Evolutionary conservation across 208 protist species (phyloP).

Genomic region (Trypanosoma scelopori): DNA sequence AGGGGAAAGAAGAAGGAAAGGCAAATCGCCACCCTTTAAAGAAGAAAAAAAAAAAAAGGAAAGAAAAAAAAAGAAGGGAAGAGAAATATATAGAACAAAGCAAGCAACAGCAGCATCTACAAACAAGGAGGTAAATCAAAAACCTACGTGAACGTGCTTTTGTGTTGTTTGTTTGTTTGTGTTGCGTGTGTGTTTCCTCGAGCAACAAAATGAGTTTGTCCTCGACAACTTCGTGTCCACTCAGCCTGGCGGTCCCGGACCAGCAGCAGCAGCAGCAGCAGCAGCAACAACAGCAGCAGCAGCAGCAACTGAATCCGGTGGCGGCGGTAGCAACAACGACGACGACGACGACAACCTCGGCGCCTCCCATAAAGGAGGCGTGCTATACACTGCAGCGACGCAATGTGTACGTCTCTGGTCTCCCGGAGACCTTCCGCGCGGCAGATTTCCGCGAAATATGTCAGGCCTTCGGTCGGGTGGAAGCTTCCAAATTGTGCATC

Average conservation of each 20-base stretch:
- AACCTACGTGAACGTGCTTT: slow-evolving; percentile 17
- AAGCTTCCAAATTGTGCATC: slow-evolving; percentile 66
- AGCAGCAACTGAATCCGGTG: neutral
- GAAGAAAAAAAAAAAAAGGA: slow-evolving; percentile 12
- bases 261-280: slow-evolving; percentile 2
- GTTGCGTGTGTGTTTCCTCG: slow-evolving; percentile 13
- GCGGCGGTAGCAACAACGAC: neutral
- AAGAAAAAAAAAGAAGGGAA: slow-evolving; percentile 3
- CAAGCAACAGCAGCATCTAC: too few species aligned
- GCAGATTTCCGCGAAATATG: slow-evolving; percentile 63
- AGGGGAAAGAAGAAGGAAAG: too few species aligned
- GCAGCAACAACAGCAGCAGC: slow-evolving; percentile 1
- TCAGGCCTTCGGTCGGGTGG: slow-evolving; percentile 58
- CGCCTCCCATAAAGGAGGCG: neutral
- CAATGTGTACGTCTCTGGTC: slow-evolving; percentile 77
- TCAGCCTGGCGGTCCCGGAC: neutral
- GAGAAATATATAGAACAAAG: too few species aligned
- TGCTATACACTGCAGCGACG: slow-evolving; percentile 49
- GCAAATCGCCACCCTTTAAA: neutral
- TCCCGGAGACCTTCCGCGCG: slow-evolving; percentile 43
- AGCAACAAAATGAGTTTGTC: slow-evolving; percentile 1
- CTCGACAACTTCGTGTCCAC: neutral
- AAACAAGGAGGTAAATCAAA: too few species aligned
- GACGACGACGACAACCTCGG: too few species aligned
- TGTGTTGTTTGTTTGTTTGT: slow-evolving; percentile 12